These are phyloP conservation scores for Tetraselmis striata DNA, from an alignment of 139 green algal species.

Conservation along the genomic window DNA sequence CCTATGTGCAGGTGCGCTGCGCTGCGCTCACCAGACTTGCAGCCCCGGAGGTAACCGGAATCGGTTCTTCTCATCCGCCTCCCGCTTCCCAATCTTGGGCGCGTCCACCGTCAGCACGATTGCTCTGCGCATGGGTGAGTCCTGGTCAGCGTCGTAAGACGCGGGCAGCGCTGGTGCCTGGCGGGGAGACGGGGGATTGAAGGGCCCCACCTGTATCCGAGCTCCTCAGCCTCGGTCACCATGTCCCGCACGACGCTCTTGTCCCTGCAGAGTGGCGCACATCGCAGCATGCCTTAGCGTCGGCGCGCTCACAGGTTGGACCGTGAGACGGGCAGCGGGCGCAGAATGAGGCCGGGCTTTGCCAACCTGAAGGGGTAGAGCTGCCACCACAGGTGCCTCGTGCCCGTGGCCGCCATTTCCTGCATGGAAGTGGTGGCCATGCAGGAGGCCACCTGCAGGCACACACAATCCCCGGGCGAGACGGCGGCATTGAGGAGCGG, in stretches of 20 bases:
- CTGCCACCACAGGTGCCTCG: constrained; percentile 63
- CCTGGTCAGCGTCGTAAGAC: background rate
- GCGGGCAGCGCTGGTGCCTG: background rate
- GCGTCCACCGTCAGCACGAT: constrained; percentile 86
- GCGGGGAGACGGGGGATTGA: background rate
- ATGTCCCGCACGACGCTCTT: constrained; percentile 49
- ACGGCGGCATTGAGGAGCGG: no score
- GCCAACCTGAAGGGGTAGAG: constrained; percentile 57
- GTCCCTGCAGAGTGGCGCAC: constrained; percentile 24
- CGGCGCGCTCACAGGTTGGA: no score
- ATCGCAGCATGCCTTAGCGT: no score
- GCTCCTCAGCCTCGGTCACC: constrained; percentile 49
- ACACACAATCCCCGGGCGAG: no score
- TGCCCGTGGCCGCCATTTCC: constrained; percentile 34
- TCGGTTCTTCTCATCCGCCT: constrained; percentile 62
- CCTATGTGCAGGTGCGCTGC: no score
- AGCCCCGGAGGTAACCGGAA: constrained; percentile 4
- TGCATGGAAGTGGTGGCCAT: constrained; percentile 54
- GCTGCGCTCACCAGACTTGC: background rate
- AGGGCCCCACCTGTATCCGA: constrained; percentile 46
- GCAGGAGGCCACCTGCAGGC: constrained; percentile 57
- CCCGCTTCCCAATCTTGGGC: constrained; percentile 55
- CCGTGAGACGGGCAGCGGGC: no score
- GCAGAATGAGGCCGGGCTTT: no score
- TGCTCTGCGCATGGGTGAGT: constrained; percentile 12